phyloP scores from a whole-genome alignment of 139 green algal genomes.

The Chlamydomonas applanata region DNA sequence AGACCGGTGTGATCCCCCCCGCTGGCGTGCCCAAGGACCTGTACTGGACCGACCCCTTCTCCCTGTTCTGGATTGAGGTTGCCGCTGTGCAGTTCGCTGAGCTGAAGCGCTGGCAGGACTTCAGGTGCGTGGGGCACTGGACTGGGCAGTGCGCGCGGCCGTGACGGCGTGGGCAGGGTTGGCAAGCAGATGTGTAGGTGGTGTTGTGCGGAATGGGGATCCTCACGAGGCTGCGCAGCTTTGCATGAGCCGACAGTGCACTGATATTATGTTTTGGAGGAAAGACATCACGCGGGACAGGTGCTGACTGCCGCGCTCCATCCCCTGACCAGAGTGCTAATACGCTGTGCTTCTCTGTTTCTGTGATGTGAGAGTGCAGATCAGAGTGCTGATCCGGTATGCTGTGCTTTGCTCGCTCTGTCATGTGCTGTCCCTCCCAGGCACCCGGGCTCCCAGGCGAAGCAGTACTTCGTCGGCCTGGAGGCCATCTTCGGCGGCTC shows the following conservation, averaged over 20 bases:
- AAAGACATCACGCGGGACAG: too few relatives aligned
- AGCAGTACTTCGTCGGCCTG: constrained; percentile 96
- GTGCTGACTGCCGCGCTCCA: too few relatives aligned
- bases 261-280: too few relatives aligned
- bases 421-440: constrained; percentile 6
- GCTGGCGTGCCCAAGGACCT: constrained; percentile 54
- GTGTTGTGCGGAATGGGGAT: too few relatives aligned
- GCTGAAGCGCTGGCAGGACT: constrained; percentile 81
- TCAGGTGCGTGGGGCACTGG: constrained; percentile 20
- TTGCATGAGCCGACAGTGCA: too few relatives aligned
- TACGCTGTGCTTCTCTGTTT: too few relatives aligned
- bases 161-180: not conserved
- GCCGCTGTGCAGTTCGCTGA: constrained; percentile 96
- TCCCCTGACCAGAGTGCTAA: too few relatives aligned
- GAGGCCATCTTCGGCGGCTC: constrained; percentile 82
- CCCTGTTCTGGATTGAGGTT: constrained; percentile 94
- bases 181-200: not conserved
- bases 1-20: constrained; percentile 87
- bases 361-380: too few relatives aligned
- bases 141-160: not conserved
- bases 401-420: not conserved
- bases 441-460: constrained; percentile 85
- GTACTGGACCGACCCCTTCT: constrained; percentile 92
- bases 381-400: too few relatives aligned
- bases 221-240: too few relatives aligned